A percentile compares a stretch with the other conserved stretches of the same genome.
Conservation (phyloP, 1,139 yeast genomes). For the Debaryomyces subglobosus region DNA sequence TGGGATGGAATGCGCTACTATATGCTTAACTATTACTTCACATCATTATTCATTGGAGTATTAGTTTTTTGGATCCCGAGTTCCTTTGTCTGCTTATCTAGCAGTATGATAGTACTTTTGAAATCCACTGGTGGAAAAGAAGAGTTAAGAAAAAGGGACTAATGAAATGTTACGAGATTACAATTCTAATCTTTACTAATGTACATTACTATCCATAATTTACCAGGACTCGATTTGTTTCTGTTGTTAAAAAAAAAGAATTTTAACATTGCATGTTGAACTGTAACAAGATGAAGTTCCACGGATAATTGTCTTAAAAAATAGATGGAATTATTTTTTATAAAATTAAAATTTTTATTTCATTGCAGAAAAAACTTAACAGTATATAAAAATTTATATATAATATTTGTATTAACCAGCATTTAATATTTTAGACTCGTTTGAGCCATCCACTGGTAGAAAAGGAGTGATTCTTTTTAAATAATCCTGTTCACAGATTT, state of each 20-base stretch:
- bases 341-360: too few species aligned
- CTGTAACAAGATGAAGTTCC: too few species aligned
- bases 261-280: too few species aligned
- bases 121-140: background rate
- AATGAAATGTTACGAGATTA: background rate
- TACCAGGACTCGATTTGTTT: too few species aligned
- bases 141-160: background rate
- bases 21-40: constrained; percentile 50
- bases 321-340: too few species aligned
- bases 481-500: constrained; percentile 35
- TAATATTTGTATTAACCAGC: constrained; percentile 26
- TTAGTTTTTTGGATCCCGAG: constrained; percentile 50
- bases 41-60: constrained; percentile 55
- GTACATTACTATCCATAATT: background rate
- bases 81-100: constrained; percentile 29
- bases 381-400: background rate
- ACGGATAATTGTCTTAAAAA: too few species aligned
- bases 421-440: constrained; percentile 42
- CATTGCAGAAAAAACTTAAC: background rate
- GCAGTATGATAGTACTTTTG: constrained; percentile 23
- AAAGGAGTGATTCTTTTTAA: constrained; percentile 45
- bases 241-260: too few species aligned
- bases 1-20: constrained; percentile 64
- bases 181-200: background rate
- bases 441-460: constrained; percentile 42